Evolutionary conservation across 768 basidiomycete species (phyloP).

Genomic region (Boletus tomentosulus): DNA sequence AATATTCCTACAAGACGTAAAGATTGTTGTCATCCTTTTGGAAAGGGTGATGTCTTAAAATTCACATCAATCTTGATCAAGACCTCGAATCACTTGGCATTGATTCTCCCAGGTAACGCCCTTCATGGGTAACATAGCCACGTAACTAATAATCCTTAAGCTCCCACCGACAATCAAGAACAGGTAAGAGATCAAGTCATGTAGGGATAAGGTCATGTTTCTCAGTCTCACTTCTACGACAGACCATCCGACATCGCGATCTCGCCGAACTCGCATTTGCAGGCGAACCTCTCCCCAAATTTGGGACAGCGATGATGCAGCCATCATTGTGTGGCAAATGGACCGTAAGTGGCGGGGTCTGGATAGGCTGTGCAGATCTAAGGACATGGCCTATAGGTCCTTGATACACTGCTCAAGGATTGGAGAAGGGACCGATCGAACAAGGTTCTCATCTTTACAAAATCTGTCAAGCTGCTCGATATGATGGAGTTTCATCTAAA

Average conservation of each 20-base stretch:
- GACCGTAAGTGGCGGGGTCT: constrained; percentile 48
- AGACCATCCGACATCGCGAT: constrained; percentile 55
- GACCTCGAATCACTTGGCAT: constrained; percentile 80
- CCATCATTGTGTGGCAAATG: constrained; percentile 81
- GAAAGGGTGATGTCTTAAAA: constrained; percentile 57
- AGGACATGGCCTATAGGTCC: constrained; percentile 44
- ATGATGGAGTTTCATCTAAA: constrained; percentile 78
- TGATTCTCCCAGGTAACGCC: constrained; percentile 74
- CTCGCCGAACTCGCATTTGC: constrained; percentile 63
- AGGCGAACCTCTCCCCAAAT: constrained; percentile 50
- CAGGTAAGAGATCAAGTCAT: constrained; percentile 43
- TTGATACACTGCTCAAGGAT: constrained; percentile 60
- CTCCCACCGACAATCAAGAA: constrained; percentile 61
- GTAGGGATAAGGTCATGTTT: not conserved
- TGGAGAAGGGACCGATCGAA: constrained; percentile 65
- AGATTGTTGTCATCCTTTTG: constrained; percentile 50
- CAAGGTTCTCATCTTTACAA: constrained; percentile 93
- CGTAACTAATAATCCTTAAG: constrained; percentile 34
- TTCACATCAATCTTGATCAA: constrained; percentile 82
- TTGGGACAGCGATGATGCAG: constrained; percentile 57
- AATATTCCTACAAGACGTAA: constrained; percentile 44
- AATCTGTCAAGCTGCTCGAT: constrained; percentile 83
- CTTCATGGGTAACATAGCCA: not conserved
- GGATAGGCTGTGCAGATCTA: not conserved
- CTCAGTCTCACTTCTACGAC: not conserved